These are phyloP conservation scores for Salix exigua DNA, from an alignment of 345 rosid species.

Conservation along the genomic window DNA sequence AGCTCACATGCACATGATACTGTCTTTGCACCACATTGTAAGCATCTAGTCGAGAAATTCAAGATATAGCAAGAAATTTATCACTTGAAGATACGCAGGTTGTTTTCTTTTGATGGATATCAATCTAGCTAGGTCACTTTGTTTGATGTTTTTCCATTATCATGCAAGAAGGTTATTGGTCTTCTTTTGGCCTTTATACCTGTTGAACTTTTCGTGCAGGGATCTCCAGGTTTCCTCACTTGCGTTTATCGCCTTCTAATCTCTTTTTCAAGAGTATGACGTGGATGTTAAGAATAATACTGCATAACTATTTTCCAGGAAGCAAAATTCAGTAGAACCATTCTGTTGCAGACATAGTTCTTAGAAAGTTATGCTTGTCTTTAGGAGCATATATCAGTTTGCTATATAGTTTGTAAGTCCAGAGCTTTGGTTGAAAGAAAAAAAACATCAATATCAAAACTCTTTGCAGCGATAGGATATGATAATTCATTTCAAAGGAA, in stretches of 20 bases:
- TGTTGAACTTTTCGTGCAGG: not conserved
- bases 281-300: too few species aligned
- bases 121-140: slow-evolving; percentile 20
- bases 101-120: slow-evolving; percentile 11
- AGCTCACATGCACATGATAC: slow-evolving; percentile 25
- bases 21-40: slow-evolving; percentile 16
- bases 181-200: slow-evolving; percentile 19
- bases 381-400: too few species aligned
- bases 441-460: too few species aligned
- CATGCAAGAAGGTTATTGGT: slow-evolving; percentile 5
- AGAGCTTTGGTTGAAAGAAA: too few species aligned
- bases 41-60: not conserved
- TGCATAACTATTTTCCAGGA: too few species aligned
- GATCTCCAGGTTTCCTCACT: slow-evolving; percentile 1
- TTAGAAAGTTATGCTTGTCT: too few species aligned
- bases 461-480: too few species aligned
- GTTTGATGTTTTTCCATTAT: slow-evolving; percentile 5
- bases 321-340: too few species aligned
- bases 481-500: too few species aligned
- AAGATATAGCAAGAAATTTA: not conserved
- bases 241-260: not conserved
- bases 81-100: not conserved
- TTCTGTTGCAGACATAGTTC: too few species aligned
- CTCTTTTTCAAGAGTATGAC: not conserved
- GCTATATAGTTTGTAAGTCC: too few species aligned